A percentile compares a stretch with the other conserved stretches of the same genome.
Conservation (phyloP, 2,329 filamentous ascomycete species). For the Nothophoma quercina region DNA sequence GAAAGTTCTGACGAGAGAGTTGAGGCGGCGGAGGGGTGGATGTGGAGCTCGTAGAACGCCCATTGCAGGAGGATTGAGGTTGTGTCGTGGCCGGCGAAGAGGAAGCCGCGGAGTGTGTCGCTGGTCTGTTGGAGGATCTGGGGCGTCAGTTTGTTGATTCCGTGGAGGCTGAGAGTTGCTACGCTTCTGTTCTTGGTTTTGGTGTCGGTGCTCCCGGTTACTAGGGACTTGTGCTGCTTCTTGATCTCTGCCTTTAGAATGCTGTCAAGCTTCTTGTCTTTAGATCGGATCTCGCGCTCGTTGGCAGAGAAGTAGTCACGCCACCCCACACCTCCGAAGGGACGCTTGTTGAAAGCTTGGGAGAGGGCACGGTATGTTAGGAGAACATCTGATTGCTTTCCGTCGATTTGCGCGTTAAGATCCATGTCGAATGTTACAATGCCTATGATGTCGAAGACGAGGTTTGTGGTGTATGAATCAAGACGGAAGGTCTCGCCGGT, state of each 20-base stretch:
- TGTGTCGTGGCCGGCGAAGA: slow-evolving; percentile 47
- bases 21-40: slow-evolving; percentile 22
- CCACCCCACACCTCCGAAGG: slow-evolving; percentile 18
- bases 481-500: slow-evolving; percentile 19
- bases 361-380: slow-evolving; percentile 28
- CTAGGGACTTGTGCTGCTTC: slow-evolving; percentile 16
- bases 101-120: slow-evolving; percentile 46
- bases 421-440: slow-evolving; percentile 27
- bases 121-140: slow-evolving; percentile 41
- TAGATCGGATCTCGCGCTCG: slow-evolving; percentile 19
- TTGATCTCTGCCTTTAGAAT: slow-evolving; percentile 26
- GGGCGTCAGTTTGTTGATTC: slow-evolving; percentile 22
- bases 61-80: slow-evolving; percentile 37
- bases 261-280: slow-evolving; percentile 21
- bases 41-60: slow-evolving; percentile 34
- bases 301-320: slow-evolving; percentile 26
- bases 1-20: not conserved
- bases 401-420: slow-evolving; percentile 26
- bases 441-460: slow-evolving; percentile 33
- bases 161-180: slow-evolving; percentile 24
- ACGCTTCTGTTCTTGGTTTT: slow-evolving; percentile 14
- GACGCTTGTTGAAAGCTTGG: slow-evolving; percentile 26
- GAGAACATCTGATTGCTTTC: slow-evolving; percentile 20
- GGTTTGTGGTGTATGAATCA: slow-evolving; percentile 24
- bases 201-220: not conserved